Conservation (phyloP, 805 yeast genomes). For the Cyberlindnera euphorbiae region DNA sequence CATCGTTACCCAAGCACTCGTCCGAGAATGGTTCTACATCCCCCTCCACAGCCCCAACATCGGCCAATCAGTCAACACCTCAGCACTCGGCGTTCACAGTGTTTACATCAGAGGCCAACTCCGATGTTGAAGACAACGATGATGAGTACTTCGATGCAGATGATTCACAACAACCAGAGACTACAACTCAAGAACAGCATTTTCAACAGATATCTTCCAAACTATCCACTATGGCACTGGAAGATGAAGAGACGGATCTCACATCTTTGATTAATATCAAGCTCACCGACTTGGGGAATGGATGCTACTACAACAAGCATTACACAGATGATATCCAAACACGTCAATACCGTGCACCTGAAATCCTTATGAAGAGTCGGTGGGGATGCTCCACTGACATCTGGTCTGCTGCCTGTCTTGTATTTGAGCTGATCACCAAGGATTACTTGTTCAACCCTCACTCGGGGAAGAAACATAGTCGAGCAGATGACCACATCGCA, state of each 20-base stretch:
- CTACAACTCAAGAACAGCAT: background rate
- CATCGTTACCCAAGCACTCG: background rate
- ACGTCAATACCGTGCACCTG: slow-evolving; percentile 63
- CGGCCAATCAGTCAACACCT: slow-evolving; percentile 9
- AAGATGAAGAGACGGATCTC: slow-evolving; percentile 10
- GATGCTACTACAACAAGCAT: slow-evolving; percentile 59
- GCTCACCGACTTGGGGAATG: slow-evolving; percentile 68
- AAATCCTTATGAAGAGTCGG: slow-evolving; percentile 49
- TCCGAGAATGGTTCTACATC: background rate
- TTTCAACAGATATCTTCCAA: slow-evolving; percentile 1
- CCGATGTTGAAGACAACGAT: slow-evolving; percentile 12
- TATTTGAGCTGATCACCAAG: slow-evolving; percentile 89
- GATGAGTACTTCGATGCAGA: slow-evolving; percentile 1
- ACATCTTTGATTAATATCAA: slow-evolving; percentile 32
- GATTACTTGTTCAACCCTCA: slow-evolving; percentile 90
- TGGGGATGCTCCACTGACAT: slow-evolving; percentile 83
- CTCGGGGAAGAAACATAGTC: slow-evolving; percentile 66
- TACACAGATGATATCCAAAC: slow-evolving; percentile 68
- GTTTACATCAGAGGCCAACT: slow-evolving; percentile 16
- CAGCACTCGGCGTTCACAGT: slow-evolving; percentile 7
- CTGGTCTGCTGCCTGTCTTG: slow-evolving; percentile 90
- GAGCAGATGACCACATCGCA: slow-evolving; percentile 95
- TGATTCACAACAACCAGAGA: slow-evolving; percentile 1
- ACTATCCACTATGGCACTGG: slow-evolving; percentile 7
- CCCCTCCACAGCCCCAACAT: slow-evolving; percentile 4